Base-by-base conservation (phyloP, 768 basidiomycete genomes). In the Agaricus sinodeliciosus region DNA sequence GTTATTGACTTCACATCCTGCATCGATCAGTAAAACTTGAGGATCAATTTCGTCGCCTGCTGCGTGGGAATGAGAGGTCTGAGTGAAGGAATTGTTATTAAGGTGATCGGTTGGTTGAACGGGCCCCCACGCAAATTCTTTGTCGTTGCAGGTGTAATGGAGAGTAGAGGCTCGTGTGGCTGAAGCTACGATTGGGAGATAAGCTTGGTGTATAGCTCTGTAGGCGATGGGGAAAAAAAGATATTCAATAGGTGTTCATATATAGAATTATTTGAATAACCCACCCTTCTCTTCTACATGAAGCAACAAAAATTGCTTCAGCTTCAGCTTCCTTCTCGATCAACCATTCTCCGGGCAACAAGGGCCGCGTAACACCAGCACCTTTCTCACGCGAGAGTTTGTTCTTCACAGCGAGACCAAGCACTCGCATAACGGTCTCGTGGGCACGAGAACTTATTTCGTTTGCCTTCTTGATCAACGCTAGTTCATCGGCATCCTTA, bases 71-170 rank as follows among this genome's bases (percentile, higher is more conserved):
- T 44, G 50, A 16, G 41, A 19, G 31, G 16, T 9, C 9, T 26
- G 16, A 12, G 50, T 27, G 3, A 74, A 69, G 28, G 87, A 66
- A 0, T 68, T 68, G 35, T 73, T 67, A 63, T 89, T 85, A 19
- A 73, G 59, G 49, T 79, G 79, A 56, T 84, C 81, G 55, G 77
- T 72, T 1, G 72, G 65, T 2, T 71, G 63, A 16, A 87, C 70
- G 5, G 90, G 90, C 2, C 89, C 88, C 90, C 89, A 92, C 1
- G 87, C 84, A 62, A 92, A 90, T 43, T 83, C 85, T 54, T 79
- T 80, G 64, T 94, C 90, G 62, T 95, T 96, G 71, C 91, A 94
- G 61, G 93, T 93, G 67, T 97, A 97, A 63, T 97, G 94, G 3
- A 98, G 72, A 0, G 92, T 96, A 0, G 91, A 85, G 3, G 94